phyloP scores from a whole-genome alignment of 805 yeast species.

The Yarrowia phangngaensis region DNA sequence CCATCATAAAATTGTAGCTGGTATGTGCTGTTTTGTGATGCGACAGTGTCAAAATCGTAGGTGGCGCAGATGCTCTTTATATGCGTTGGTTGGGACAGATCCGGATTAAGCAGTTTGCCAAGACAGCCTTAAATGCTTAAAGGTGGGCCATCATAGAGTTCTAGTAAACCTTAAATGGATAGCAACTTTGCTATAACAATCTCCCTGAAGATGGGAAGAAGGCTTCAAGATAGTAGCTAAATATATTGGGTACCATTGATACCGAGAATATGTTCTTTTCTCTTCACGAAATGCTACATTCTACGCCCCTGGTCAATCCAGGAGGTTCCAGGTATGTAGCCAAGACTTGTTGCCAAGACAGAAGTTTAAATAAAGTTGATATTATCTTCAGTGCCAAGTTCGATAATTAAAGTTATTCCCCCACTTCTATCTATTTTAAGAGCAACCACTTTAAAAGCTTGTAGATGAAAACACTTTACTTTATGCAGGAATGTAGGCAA shows the following conservation, averaged over 20 bases:
- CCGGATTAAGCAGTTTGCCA: constrained; percentile 27
- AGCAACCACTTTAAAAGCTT: too few relatives aligned
- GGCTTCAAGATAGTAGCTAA: too few relatives aligned
- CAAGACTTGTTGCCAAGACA: constrained; percentile 25
- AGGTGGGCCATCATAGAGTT: constrained; percentile 24
- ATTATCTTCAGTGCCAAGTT: not conserved
- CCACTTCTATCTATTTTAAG: constrained; percentile 16
- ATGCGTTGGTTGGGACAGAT: constrained; percentile 23
- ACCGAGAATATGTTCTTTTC: too few relatives aligned
- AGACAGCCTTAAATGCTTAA: constrained; percentile 22
- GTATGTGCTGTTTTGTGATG: constrained; percentile 43
- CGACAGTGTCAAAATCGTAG: too few relatives aligned
- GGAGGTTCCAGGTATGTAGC: too few relatives aligned
- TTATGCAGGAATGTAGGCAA: too few relatives aligned
- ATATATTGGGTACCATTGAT: too few relatives aligned
- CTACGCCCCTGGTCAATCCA: too few relatives aligned
- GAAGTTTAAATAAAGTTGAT: constrained; percentile 13
- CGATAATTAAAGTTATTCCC: constrained; percentile 5
- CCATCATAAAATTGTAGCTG: constrained; percentile 49
- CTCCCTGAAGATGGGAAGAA: too few relatives aligned
- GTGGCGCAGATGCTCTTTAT: constrained; percentile 25
- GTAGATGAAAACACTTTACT: too few relatives aligned
- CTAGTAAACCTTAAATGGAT: not conserved
- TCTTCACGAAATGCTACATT: too few relatives aligned
- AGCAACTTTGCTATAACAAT: too few relatives aligned